These are phyloP conservation scores for Prunus mira DNA, from an alignment of 306 rosid species.

Conservation along the genomic window DNA sequence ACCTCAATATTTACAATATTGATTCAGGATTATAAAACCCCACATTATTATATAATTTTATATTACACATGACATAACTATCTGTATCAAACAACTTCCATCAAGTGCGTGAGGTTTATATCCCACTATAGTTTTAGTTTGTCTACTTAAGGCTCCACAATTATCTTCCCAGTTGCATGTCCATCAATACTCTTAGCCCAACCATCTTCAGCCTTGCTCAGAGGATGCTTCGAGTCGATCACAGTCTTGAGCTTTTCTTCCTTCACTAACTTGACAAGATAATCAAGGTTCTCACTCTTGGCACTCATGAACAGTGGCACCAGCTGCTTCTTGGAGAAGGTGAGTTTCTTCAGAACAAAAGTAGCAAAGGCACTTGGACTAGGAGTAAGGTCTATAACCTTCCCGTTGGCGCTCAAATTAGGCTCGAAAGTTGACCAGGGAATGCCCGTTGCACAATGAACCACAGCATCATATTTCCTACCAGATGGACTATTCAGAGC, in stretches of 20 bases:
- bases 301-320: conserved; percentile 56
- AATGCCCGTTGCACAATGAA: conserved; percentile 52
- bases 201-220: conserved; percentile 54
- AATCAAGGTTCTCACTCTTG: conserved; percentile 44
- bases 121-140: not conserved
- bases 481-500: conserved; percentile 66
- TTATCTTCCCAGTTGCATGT: conserved; percentile 80
- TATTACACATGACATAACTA: no score
- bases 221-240: conserved; percentile 53
- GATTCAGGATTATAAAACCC: not conserved
- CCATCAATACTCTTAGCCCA: conserved; percentile 75
- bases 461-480: conserved; percentile 55
- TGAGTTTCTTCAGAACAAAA: conserved; percentile 53
- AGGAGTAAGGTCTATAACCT: conserved; percentile 67
- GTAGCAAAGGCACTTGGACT: conserved; percentile 27
- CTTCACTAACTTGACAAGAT: conserved; percentile 54
- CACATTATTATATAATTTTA: not conserved
- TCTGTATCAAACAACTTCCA: no score
- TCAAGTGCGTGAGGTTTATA: not conserved
- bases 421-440: conserved; percentile 82
- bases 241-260: conserved; percentile 60
- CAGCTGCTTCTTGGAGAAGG: conserved; percentile 56
- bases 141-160: conserved; percentile 40
- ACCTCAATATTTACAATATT: not conserved
- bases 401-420: conserved; percentile 52